These are phyloP conservation scores for Thinopyrum elongatum DNA, from an alignment of 176 grass and related monocot genomes.

Conservation along the genomic window DNA sequence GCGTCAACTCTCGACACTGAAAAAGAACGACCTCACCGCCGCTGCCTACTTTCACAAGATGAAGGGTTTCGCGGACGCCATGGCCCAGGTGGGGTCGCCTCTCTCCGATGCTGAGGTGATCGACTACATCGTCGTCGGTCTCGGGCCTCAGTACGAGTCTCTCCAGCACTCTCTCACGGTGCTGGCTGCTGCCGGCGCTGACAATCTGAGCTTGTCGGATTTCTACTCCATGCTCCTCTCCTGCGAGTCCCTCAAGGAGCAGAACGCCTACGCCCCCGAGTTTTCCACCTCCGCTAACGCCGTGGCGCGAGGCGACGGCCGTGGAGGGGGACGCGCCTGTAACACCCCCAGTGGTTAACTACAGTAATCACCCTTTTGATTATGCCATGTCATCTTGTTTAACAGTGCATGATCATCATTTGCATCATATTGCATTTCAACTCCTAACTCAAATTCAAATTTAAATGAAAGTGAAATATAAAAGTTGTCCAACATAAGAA, in stretches of 20 bases:
- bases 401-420: no score
- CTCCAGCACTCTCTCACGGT: not conserved
- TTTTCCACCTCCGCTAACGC: no score
- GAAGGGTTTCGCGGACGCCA: not conserved
- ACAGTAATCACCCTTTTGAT: no score
- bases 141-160: no score
- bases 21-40: not conserved
- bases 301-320: no score
- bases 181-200: not conserved
- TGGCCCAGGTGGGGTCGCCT: not conserved
- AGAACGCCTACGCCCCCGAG: not conserved
- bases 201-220: not conserved
- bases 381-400: no score
- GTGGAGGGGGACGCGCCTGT: no score
- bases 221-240: not conserved
- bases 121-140: not conserved
- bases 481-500: no score
- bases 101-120: not conserved
- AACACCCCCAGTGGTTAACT: no score
- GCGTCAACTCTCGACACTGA: not conserved
- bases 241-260: not conserved
- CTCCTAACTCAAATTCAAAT: no score
- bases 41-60: not conserved
- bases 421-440: no score
- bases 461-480: no score